A percentile compares a stretch with the other conserved stretches of the same genome.
phyloP scores from a whole-genome alignment of 2,329 filamentous ascomycete genomes.

The Colletotrichum kahawae region DNA sequence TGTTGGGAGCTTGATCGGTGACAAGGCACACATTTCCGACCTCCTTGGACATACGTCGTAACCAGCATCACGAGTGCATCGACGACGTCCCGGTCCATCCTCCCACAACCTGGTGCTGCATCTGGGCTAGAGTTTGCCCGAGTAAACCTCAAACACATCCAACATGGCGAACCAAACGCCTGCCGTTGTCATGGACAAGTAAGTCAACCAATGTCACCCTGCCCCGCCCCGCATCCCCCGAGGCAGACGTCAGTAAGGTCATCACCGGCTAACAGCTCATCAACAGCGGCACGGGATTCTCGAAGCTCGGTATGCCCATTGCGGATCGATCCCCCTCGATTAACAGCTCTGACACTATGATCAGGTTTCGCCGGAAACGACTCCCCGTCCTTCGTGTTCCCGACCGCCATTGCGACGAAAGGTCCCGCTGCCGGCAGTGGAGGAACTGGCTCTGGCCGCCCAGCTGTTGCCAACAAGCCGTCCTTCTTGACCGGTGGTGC shows the following conservation, averaged over 20 bases:
- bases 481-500: conserved; percentile 93
- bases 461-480: conserved; percentile 91
- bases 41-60: conserved; percentile 24
- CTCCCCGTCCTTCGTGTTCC: conserved; percentile 98
- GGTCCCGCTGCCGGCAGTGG: conserved; percentile 72
- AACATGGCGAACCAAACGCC: conserved; percentile 96
- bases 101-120: conserved; percentile 11
- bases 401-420: conserved; percentile 97
- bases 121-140: conserved; percentile 4
- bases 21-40: conserved; percentile 24
- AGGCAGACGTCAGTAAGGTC: conserved; percentile 23
- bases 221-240: conserved; percentile 34
- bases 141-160: conserved; percentile 7
- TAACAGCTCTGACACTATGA: conserved; percentile 28
- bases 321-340: conserved; percentile 3
- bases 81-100: neutral
- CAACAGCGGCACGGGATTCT: conserved; percentile 95
- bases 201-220: conserved; percentile 51
- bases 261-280: conserved; percentile 26
- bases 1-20: conserved; percentile 22
- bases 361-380: conserved; percentile 98
- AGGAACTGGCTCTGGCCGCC: conserved; percentile 84
- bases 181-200: conserved; percentile 99
- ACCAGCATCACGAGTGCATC: conserved; percentile 20
- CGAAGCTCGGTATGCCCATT: conserved; percentile 83